Evolutionary conservation across 2,329 filamentous ascomycete species (phyloP).

Genomic region (Aspergillus proliferans): DNA sequence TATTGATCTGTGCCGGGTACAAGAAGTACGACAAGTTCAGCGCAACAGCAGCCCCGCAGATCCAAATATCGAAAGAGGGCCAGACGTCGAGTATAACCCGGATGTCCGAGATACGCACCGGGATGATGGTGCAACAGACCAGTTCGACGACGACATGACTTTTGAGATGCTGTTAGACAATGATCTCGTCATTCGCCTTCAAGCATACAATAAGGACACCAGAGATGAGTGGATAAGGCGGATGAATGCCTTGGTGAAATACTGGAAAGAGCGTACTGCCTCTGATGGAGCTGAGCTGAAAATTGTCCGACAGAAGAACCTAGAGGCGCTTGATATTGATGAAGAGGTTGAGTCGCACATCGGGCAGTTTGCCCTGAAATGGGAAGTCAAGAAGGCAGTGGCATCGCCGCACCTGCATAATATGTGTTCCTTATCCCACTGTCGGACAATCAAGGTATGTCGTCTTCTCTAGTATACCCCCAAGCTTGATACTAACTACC

Average conservation of each 20-base stretch:
- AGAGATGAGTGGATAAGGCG: constrained; percentile 58
- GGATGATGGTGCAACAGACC: constrained; percentile 49
- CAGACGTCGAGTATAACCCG: constrained; percentile 52
- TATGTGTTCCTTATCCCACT: constrained; percentile 59
- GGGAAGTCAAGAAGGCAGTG: constrained; percentile 59
- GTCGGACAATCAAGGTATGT: constrained; percentile 51
- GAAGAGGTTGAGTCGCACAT: constrained; percentile 59
- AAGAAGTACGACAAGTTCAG: constrained; percentile 51
- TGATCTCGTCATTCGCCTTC: constrained; percentile 55
- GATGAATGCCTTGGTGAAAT: constrained; percentile 51
- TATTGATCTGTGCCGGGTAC: constrained; percentile 55
- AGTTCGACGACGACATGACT: constrained; percentile 51
- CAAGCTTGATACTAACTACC: constrained; percentile 4
- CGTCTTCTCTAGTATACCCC: not conserved
- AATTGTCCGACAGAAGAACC: constrained; percentile 51
- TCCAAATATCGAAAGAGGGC: constrained; percentile 45
- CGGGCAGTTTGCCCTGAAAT: constrained; percentile 62
- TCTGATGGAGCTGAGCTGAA: constrained; percentile 55
- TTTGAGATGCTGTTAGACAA: constrained; percentile 60
- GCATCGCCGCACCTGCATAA: constrained; percentile 62
- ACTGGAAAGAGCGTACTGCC: constrained; percentile 55
- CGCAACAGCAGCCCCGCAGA: constrained; percentile 50
- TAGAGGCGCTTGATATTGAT: constrained; percentile 56
- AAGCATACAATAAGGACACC: constrained; percentile 52
- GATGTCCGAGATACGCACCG: constrained; percentile 40